These are phyloP conservation scores for Crithidia expoeki DNA, from an alignment of 208 protist species.

Conservation along the genomic window DNA sequence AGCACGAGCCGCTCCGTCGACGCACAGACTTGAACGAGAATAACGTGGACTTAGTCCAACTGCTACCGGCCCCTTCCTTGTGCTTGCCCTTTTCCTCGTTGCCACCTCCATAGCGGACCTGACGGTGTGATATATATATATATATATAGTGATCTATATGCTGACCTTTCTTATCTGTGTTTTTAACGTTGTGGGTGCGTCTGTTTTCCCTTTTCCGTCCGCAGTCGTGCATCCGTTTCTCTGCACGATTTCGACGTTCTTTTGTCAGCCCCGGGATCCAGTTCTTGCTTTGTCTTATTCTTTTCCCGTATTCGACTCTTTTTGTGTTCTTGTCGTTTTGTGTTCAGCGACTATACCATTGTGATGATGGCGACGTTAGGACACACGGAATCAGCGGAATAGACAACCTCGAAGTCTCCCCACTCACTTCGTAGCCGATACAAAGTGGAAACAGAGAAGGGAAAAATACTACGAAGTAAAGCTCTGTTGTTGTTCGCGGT, in stretches of 20 bases:
- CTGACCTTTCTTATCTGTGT: neutral
- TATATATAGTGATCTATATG: neutral
- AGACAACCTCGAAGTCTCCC: too few relatives aligned
- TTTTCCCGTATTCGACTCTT: neutral
- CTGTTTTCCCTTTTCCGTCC: neutral
- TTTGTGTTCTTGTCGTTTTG: too few relatives aligned
- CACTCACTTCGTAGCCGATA: too few relatives aligned
- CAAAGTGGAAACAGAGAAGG: too few relatives aligned
- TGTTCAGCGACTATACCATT: too few relatives aligned
- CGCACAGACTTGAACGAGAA: neutral
- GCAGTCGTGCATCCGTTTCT: neutral
- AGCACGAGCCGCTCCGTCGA: neutral
- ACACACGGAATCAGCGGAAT: too few relatives aligned
- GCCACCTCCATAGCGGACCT: too few relatives aligned
- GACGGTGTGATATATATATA: neutral
- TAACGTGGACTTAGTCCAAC: neutral
- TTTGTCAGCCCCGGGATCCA: neutral
- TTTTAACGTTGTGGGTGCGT: neutral
- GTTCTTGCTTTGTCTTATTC: neutral
- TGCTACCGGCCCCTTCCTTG: neutral
- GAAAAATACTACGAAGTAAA: too few relatives aligned
- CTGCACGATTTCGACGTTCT: neutral
- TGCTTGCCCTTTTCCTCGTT: slow-evolving; percentile 7
- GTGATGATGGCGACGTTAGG: too few relatives aligned
- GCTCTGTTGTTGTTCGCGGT: too few relatives aligned